Base-by-base conservation (phyloP, 495 filamentous ascomycete genomes). In the Massariosphaeria phaeospora region DNA sequence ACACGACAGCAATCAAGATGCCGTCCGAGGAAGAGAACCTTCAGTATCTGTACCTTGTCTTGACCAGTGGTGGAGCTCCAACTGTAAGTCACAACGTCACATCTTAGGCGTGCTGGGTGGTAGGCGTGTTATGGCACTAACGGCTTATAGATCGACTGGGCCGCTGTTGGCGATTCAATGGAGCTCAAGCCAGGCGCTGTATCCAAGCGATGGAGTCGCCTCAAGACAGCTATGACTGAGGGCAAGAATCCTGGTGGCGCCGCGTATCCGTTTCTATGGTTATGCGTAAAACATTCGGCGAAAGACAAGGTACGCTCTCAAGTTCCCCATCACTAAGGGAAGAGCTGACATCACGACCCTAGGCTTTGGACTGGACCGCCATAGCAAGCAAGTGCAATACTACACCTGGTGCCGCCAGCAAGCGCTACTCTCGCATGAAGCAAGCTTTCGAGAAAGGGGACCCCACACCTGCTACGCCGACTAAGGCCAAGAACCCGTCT, bases 341-440 rank as follows among this genome's bases (percentile, higher is more conserved):
- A n/a, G n/a, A n/a, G n/a, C n/a, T n/a, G n/a, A n/a, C n/a, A n/a
- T n/a, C n/a, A n/a, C n/a, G n/a, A n/a, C n/a, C n/a, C n/a, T 40
- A 63, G 60, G 36, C 49, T n/a, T n/a, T 26, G 3, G 46, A 63
- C 45, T 63, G 60, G 60, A 41, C 47, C 26, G 25, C 18, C 23
- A 59, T 63, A 21, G 60, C 55, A 5, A 11, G 50, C 11, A 55
- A 51, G 15, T 59, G 55, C 36, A 30, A 40, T 21, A 63, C 49
- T 17, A 63, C 55, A 11, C 8, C 55, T 29, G 60, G 55, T 17
- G 61, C 55, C 0, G 61, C 56, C 10, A 42, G 45, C 2, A 64
- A 60, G 48, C 61, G 56, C 25, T 59, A 40, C n/a, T 52, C 56
- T 6, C 56, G 56, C 33, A 26, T 61, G 15, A 64, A 64, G 43